Percentiles rank a stretch among this genome's conserved stretches.
Conservation (phyloP, 352 stramenopile species). For the Phytopythium litorale region DNA sequence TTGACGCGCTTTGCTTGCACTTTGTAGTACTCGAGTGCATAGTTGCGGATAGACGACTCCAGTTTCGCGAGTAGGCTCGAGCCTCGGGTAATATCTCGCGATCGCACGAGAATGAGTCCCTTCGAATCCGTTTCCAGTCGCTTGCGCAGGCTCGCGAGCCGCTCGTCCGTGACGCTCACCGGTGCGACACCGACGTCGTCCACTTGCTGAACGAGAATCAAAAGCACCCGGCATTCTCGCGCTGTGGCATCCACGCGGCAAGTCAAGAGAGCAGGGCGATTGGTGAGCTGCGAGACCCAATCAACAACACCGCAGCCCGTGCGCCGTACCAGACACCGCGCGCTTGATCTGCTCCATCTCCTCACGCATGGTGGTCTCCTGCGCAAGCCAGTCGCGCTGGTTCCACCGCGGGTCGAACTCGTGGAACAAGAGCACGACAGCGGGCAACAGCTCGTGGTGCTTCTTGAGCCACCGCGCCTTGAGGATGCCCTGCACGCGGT, state of each 20-base stretch:
- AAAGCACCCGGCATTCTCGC: slow-evolving; percentile 71
- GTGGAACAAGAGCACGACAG: slow-evolving; percentile 78
- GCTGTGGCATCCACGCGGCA: slow-evolving; percentile 11
- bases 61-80: slow-evolving; percentile 68
- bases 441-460: slow-evolving; percentile 76
- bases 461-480: slow-evolving; percentile 87
- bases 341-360: slow-evolving; percentile 73
- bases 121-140: slow-evolving; percentile 77
- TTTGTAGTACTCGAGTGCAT: slow-evolving; percentile 89
- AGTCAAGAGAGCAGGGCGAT: not conserved
- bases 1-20: slow-evolving; percentile 86
- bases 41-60: slow-evolving; percentile 63
- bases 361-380: slow-evolving; percentile 66
- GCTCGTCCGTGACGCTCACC: slow-evolving; percentile 71
- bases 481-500: slow-evolving; percentile 61
- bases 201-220: slow-evolving; percentile 78
- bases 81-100: slow-evolving; percentile 56
- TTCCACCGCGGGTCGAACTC: slow-evolving; percentile 81
- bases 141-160: slow-evolving; percentile 57
- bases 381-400: slow-evolving; percentile 59
- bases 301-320: not conserved
- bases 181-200: slow-evolving; percentile 60
- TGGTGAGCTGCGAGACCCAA: not conserved
- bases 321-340: slow-evolving; percentile 32
- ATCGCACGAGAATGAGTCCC: slow-evolving; percentile 57